Base-by-base conservation (phyloP, 2,329 filamentous ascomycete species). In the Fusarium denticulatum region DNA sequence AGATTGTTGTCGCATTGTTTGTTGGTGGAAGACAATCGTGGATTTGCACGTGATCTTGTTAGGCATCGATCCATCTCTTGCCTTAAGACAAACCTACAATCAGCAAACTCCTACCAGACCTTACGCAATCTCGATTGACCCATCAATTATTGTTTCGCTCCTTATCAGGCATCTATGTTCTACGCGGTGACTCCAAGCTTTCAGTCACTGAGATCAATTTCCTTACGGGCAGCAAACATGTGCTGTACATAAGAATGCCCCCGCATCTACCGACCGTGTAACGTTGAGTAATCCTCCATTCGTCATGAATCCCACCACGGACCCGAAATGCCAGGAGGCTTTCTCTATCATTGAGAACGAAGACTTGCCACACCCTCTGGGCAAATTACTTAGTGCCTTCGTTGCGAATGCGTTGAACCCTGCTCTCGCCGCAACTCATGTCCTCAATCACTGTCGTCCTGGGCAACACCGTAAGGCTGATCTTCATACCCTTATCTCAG, bases 361-460 rank as follows among this genome's bases (percentile, higher is more conserved):
- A 20, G 0, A 4, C 6, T 0, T 52, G 3, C 16, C 30, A 6
- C 9, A 52, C 6, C 49, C 13, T 4, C 1, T 20, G 1, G 32
- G 18, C 0, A 52, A 36, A 16, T 2, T 52, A 2, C 13, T 52
- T 2, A 3, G 0, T 11, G 1, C 49, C 0, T 52, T 36, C 7
- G 12, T 37, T 3, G 0, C 24, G 1, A 15, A 52, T 8, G n/a
- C 32, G 3, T 3, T 52, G 4, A 2, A 22, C 1, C n/a, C 32
- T 22, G 13, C 5, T 11, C 9, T 26, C 1, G 49, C 32, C 1
- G 49, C 32, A 0, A 15, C 18, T 16, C 24, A 53, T 28, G 7
- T 37, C 24, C 24, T 37, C 50, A 22, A 1, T 0, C 2, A 22
- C 7, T 37, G 32, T 5, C 14, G 0, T 22, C 16, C 3, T 0